phyloP scores from a whole-genome alignment of 371 early-diverging fungal genomes.

The Mucor mucedo region DNA sequence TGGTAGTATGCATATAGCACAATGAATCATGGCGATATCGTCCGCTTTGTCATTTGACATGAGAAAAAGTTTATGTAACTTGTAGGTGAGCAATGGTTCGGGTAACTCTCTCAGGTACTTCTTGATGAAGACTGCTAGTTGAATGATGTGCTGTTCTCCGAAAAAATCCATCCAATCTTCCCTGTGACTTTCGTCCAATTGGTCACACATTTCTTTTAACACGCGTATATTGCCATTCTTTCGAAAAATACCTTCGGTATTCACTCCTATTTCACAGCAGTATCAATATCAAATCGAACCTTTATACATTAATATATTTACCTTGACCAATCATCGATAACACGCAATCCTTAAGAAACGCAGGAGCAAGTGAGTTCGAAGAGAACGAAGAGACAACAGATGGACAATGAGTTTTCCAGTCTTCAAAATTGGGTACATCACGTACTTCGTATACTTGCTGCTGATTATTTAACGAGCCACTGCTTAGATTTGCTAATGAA shows the following conservation, averaged over 20 bases:
- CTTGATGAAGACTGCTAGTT: conserved; percentile 92
- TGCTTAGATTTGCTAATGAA: conserved; percentile 18
- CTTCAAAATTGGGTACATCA: conserved; percentile 6
- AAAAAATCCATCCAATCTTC: conserved; percentile 41
- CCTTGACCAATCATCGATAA: conserved; percentile 29
- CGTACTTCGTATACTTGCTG: not conserved
- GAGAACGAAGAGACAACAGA: conserved; percentile 34
- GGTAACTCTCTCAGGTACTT: conserved; percentile 92
- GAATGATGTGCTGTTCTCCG: conserved; percentile 70
- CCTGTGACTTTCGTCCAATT: conserved; percentile 54
- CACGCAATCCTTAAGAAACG: conserved; percentile 30
- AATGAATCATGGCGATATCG: conserved; percentile 69
- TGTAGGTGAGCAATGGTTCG: conserved; percentile 90
- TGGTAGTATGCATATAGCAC: conserved; percentile 83
- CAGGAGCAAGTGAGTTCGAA: conserved; percentile 16
- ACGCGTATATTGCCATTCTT: conserved; percentile 95
- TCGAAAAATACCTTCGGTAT: conserved; percentile 93
- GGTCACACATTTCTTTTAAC: conserved; percentile 81
- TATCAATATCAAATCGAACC: not conserved
- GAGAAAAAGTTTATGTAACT: conserved; percentile 81
- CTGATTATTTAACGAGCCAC: not conserved
- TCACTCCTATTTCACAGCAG: conserved; percentile 63
- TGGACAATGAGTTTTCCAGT: conserved; percentile 18
- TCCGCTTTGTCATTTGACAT: conserved; percentile 21
- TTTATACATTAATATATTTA: conserved; percentile 10